Conservation (phyloP, 345 rosid genomes). For the Conringia planisiliqua region DNA sequence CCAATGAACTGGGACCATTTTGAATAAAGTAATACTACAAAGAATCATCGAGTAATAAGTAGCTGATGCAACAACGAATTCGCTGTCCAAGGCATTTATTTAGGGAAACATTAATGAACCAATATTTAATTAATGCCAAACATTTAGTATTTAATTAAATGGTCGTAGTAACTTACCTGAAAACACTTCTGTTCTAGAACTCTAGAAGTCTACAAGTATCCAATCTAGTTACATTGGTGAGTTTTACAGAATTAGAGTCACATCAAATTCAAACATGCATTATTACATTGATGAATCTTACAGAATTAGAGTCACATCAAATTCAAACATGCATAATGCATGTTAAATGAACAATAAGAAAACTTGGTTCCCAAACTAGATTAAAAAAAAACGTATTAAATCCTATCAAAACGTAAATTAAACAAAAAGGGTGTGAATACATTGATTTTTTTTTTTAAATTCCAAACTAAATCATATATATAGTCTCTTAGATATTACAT, state of each 20-base stretch:
- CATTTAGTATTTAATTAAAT: background rate
- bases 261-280: too few relatives aligned
- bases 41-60: conserved; percentile 10
- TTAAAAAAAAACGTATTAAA: background rate
- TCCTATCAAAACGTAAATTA: background rate
- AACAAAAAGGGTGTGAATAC: background rate
- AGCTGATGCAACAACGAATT: conserved; percentile 7
- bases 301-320: background rate
- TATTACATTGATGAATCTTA: too few relatives aligned
- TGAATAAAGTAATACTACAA: background rate
- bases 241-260: too few relatives aligned
- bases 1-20: conserved; percentile 22
- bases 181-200: too few relatives aligned
- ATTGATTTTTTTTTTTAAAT: too few relatives aligned
- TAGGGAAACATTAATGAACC: background rate
- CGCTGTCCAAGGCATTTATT: conserved; percentile 5
- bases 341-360: background rate
- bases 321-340: background rate
- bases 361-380: background rate
- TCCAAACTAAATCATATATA: background rate
- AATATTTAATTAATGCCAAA: background rate
- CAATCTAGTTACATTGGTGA: background rate
- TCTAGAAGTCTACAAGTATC: too few relatives aligned
- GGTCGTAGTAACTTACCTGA: too few relatives aligned
- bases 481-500: background rate